These are phyloP conservation scores for Phytopythium boreale DNA, from an alignment of 352 stramenopile genomes.

Conservation along the genomic window DNA sequence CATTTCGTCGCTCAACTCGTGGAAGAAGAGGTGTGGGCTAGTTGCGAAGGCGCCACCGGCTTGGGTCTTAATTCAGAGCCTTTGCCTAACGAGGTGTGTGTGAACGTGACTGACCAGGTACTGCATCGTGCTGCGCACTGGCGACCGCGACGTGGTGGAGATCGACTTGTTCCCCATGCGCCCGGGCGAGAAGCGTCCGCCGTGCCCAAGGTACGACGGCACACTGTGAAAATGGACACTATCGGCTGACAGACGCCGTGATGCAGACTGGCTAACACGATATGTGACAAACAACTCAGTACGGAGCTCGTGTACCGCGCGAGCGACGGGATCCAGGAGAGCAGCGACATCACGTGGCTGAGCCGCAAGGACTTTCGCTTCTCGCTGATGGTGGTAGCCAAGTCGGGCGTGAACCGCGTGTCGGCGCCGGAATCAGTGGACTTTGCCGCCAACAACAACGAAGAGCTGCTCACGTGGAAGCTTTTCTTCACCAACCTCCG, in stretches of 20 bases:
- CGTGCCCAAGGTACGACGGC: constrained; percentile 45
- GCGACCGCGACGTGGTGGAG: constrained; percentile 54
- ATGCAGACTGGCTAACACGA: neutral
- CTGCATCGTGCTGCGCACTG: constrained; percentile 67
- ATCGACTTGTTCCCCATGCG: constrained; percentile 83
- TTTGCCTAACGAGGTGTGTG: too few species aligned
- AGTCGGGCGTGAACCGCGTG: constrained; percentile 56
- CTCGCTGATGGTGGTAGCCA: constrained; percentile 54
- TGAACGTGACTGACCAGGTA: constrained; percentile 39
- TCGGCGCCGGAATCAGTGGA: constrained; percentile 61
- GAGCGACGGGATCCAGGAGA: constrained; percentile 57
- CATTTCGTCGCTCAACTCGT: constrained; percentile 71
- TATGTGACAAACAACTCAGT: too few species aligned
- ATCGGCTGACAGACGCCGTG: too few species aligned
- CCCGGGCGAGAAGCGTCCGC: constrained; percentile 61
- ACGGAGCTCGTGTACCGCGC: constrained; percentile 63
- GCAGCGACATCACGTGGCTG: constrained; percentile 58
- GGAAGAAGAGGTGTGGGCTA: constrained; percentile 64
- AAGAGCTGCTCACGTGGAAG: constrained; percentile 69
- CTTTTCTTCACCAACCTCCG: constrained; percentile 55
- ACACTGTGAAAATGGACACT: neutral
- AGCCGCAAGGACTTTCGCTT: constrained; percentile 67
- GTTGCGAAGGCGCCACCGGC: neutral
- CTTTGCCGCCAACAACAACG: constrained; percentile 56
- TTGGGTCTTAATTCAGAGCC: too few species aligned